These are phyloP conservation scores for Aegilops bicornis DNA, from an alignment of 176 grass and related monocot genomes.

Conservation along the genomic window DNA sequence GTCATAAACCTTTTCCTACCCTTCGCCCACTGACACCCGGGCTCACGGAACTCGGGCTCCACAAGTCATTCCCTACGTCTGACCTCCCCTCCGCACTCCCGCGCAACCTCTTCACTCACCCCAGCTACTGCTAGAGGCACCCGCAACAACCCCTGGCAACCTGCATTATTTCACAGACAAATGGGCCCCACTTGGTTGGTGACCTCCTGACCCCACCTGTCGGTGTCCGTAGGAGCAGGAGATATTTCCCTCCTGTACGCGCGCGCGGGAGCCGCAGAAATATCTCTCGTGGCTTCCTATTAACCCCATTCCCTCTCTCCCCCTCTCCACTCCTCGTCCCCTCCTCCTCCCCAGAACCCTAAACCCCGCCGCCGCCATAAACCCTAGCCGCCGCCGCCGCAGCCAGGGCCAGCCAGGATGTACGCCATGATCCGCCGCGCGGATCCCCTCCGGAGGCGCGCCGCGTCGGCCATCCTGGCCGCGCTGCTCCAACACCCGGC, in stretches of 20 bases:
- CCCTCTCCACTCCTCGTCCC: not conserved
- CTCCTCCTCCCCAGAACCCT: slow-evolving; percentile 14
- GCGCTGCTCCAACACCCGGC: not conserved
- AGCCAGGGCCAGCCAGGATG: slow-evolving; percentile 24
- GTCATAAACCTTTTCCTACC: fast-evolving
- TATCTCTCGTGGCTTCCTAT: slow-evolving; percentile 32
- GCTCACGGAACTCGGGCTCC: fast-evolving
- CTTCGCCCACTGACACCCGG: fast-evolving
- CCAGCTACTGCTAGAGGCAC: not conserved
- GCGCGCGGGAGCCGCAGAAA: not conserved
- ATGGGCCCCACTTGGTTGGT: fast-evolving
- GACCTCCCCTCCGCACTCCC: fast-evolving
- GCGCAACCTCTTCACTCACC: no score
- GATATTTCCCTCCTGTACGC: not conserved
- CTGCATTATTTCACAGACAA: fast-evolving
- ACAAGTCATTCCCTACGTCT: not conserved
- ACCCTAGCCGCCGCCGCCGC: slow-evolving; percentile 46
- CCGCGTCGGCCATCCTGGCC: slow-evolving; percentile 5
- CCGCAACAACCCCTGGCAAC: fast-evolving
- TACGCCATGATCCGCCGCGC: slow-evolving; percentile 47
- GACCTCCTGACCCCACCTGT: fast-evolving
- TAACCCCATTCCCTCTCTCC: slow-evolving; percentile 7
- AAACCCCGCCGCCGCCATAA: slow-evolving; percentile 34
- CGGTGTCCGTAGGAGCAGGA: not conserved
- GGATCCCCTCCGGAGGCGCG: slow-evolving; percentile 42